Evolutionary conservation across 495 filamentous ascomycete genomes (phyloP).

Genomic region (Neurospora sp.): DNA sequence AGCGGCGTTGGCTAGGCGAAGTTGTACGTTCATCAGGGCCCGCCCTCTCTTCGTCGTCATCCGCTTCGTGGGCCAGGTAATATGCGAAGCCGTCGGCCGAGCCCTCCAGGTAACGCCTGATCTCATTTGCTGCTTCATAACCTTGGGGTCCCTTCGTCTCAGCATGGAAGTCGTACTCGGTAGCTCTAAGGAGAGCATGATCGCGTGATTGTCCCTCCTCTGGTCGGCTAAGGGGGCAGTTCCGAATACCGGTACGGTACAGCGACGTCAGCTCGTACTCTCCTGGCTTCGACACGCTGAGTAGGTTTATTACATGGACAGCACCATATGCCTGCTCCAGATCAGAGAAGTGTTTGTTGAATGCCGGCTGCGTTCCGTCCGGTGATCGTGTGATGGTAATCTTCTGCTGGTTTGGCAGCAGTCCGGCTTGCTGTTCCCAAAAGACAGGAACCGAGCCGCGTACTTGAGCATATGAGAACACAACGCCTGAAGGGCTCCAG

Average conservation of each 20-base stretch:
- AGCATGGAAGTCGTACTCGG: slow-evolving; percentile 91
- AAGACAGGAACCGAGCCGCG: slow-evolving; percentile 91
- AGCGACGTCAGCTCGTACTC: slow-evolving; percentile 71
- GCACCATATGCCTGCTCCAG: slow-evolving; percentile 79
- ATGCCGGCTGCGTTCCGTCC: slow-evolving; percentile 90
- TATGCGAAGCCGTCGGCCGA: slow-evolving; percentile 83
- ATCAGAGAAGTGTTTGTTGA: slow-evolving; percentile 83
- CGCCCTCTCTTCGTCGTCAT: slow-evolving; percentile 29
- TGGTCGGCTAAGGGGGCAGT: slow-evolving; percentile 52
- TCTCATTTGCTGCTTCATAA: slow-evolving; percentile 77
- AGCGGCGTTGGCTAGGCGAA: slow-evolving; percentile 31
- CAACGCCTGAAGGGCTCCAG: slow-evolving; percentile 63
- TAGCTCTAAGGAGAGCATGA: slow-evolving; percentile 60
- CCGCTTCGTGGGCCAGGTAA: slow-evolving; percentile 67
- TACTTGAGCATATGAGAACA: slow-evolving; percentile 90
- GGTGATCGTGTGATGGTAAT: slow-evolving; percentile 80
- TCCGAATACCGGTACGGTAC: slow-evolving; percentile 65
- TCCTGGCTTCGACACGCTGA: slow-evolving; percentile 75
- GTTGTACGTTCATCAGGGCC: background rate
- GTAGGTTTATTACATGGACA: slow-evolving; percentile 81
- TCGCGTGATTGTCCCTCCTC: slow-evolving; percentile 40
- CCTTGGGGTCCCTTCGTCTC: slow-evolving; percentile 80
- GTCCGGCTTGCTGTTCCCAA: slow-evolving; percentile 86
- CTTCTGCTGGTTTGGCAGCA: slow-evolving; percentile 90
- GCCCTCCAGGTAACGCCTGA: slow-evolving; percentile 59